phyloP scores from a whole-genome alignment of 2,329 filamentous ascomycete species.

The Eurotiales sp. region DNA sequence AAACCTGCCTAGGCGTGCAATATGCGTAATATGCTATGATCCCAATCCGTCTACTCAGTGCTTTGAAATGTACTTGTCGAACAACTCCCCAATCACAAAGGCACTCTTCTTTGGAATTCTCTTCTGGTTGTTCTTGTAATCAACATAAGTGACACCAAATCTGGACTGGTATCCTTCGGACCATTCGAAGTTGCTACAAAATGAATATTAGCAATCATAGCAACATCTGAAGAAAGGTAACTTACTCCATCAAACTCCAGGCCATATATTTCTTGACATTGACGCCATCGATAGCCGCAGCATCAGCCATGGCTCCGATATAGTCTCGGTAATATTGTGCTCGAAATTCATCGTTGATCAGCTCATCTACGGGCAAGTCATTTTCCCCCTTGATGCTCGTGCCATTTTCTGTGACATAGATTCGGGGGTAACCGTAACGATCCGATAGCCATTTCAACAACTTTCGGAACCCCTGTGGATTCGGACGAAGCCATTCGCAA shows the following conservation, averaged over 20 bases:
- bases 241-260: slow-evolving; percentile 80
- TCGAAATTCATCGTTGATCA: slow-evolving; percentile 78
- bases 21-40: background rate
- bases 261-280: slow-evolving; percentile 77
- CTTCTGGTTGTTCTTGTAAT: slow-evolving; percentile 75
- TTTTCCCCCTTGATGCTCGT: slow-evolving; percentile 82
- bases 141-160: slow-evolving; percentile 79
- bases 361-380: slow-evolving; percentile 64
- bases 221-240: slow-evolving; percentile 16
- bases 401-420: slow-evolving; percentile 87
- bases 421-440: slow-evolving; percentile 70
- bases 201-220: background rate
- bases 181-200: slow-evolving; percentile 73
- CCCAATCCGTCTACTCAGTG: slow-evolving; percentile 28
- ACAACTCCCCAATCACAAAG: slow-evolving; percentile 64
- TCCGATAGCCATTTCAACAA: slow-evolving; percentile 73
- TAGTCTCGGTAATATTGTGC: slow-evolving; percentile 75
- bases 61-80: slow-evolving; percentile 67
- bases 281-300: slow-evolving; percentile 68
- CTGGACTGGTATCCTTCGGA: slow-evolving; percentile 86
- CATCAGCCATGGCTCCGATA: slow-evolving; percentile 70
- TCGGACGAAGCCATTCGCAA: slow-evolving; percentile 74
- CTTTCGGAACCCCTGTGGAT: slow-evolving; percentile 71
- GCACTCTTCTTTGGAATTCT: slow-evolving; percentile 82
- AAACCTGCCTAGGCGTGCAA: background rate